Evolutionary conservation across 805 yeast species (phyloP), one percentile per base, ranked within the genome.

Genomic region (Cyberlindnera americana): DNA sequence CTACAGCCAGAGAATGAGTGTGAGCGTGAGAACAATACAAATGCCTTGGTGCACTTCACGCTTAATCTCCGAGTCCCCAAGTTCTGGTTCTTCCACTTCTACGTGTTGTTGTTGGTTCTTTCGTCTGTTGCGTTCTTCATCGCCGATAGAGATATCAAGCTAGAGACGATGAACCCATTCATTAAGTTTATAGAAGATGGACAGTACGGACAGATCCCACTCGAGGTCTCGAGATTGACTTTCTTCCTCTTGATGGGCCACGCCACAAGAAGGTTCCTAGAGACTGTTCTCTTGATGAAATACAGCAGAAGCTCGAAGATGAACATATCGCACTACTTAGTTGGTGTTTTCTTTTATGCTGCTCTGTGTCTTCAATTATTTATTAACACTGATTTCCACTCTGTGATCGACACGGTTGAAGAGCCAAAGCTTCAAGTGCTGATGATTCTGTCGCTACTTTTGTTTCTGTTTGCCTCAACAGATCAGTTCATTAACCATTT

Each of bases 291-390:
- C 36, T 66, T 83, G 16, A 66, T 73, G 27, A 73, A 66, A 26
- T 78, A 72, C 54, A 65, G 72, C 4, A 31, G 56, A 2, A 52
- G 53, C 1, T 69, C 88, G 3, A 69, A 69, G 43, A 83, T 84
- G 66, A 81, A 83, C 52, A 50, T 82, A 26, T 65, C 77, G 1
- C 93, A 84, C 59, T 84, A 83, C 50, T 35, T 78, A 1, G 81
- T 74, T 4, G 95, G 93, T 0, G 24, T 81, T 4, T 65, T 69
- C 49, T 83, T 77, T 52, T 84, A 84, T 47, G 39, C 73, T 0
- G 56, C 72, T 1, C 61, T 80, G 9, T 69, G 76, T 38, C 19
- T 70, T 8, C 69, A 68, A 17, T 47, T 65, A 19, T 58, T 62
- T 18, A 14, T 58, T 15, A 50, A 59, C 33, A 50, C 65, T 2